A percentile compares a stretch with the other conserved stretches of the same genome.
Evolutionary conservation across 1,139 yeast genomes (phyloP).

Genomic region (Taphrina flavorubra): DNA sequence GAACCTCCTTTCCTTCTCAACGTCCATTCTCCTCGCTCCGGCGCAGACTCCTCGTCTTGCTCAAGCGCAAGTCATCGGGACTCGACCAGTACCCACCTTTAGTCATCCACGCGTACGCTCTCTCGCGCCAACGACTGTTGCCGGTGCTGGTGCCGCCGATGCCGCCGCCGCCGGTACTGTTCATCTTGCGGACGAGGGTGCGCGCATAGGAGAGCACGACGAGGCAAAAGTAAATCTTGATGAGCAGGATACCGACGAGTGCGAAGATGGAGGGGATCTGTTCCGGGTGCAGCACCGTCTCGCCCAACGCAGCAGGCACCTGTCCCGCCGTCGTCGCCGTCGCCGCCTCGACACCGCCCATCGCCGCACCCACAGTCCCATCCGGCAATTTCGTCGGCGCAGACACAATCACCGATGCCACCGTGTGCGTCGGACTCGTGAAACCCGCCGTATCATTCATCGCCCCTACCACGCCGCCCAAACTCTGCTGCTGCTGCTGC

Average conservation of each 20-base stretch:
- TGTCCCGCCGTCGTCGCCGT: slow-evolving; percentile 25
- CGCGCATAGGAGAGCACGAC: slow-evolving; percentile 47
- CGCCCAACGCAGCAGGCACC: slow-evolving; percentile 22
- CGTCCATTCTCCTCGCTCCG: slow-evolving; percentile 18
- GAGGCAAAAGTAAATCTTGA: slow-evolving; percentile 47
- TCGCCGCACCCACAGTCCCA: slow-evolving; percentile 24
- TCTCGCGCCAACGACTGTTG: slow-evolving; percentile 5
- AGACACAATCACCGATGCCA: slow-evolving; percentile 21
- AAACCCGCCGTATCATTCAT: slow-evolving; percentile 43
- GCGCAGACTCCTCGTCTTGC: slow-evolving; percentile 26
- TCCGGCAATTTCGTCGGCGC: slow-evolving; percentile 27
- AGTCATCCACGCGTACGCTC: slow-evolving; percentile 10
- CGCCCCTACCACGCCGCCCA: slow-evolving; percentile 9
- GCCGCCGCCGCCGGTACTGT: background rate
- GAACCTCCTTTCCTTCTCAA: background rate
- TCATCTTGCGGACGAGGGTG: slow-evolving; percentile 40
- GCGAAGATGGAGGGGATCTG: slow-evolving; percentile 46
- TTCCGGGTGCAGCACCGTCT: slow-evolving; percentile 46
- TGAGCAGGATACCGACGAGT: slow-evolving; percentile 42
- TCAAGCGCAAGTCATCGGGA: slow-evolving; percentile 12
- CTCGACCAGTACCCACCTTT: slow-evolving; percentile 21
- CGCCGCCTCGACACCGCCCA: slow-evolving; percentile 10
- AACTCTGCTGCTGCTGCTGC: slow-evolving; percentile 3
- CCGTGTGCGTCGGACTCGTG: slow-evolving; percentile 39
- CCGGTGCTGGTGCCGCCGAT: background rate